phyloP scores from a whole-genome alignment of 306 rosid genomes.

The Vigna nakashimae region DNA sequence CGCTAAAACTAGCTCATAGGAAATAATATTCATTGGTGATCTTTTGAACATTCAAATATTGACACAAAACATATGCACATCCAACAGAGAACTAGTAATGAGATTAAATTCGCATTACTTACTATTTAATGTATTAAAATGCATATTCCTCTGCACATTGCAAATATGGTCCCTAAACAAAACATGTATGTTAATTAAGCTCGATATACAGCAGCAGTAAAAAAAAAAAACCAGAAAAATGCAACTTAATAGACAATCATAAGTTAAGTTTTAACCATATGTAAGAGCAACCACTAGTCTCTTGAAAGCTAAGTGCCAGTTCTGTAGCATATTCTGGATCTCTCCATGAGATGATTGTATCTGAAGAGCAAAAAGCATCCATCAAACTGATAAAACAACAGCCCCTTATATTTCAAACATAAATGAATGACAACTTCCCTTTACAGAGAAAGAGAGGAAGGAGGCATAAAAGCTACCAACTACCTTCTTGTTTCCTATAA shows the following conservation, averaged over 20 bases:
- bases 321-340: constrained; percentile 93
- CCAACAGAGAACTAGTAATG: constrained; percentile 11
- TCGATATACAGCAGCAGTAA: constrained; percentile 36
- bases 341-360: constrained; percentile 96
- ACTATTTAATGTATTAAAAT: constrained; percentile 83
- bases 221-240: constrained; percentile 25
- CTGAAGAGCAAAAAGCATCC: constrained; percentile 50
- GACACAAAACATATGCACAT: not conserved
- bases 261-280: constrained; percentile 76
- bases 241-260: not conserved
- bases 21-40: constrained; percentile 9
- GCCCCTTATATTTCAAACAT: constrained; percentile 5
- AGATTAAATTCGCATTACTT: constrained; percentile 53
- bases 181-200: constrained; percentile 43
- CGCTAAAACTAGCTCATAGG: constrained; percentile 24
- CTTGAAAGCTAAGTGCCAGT: constrained; percentile 97
- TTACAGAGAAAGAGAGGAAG: constrained; percentile 15
- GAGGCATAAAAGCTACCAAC: constrained; percentile 35
- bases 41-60: constrained; percentile 2
- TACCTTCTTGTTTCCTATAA: constrained; percentile 98
- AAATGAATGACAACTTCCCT: constrained; percentile 17
- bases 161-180: constrained; percentile 84
- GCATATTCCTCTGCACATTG: constrained; percentile 85
- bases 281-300: constrained; percentile 85
- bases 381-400: constrained; percentile 23